Evolutionary conservation across 2,329 filamentous ascomycete species (phyloP), one percentile per base, ranked within the genome.

Genomic region (Arthrobotrys entomopaga): DNA sequence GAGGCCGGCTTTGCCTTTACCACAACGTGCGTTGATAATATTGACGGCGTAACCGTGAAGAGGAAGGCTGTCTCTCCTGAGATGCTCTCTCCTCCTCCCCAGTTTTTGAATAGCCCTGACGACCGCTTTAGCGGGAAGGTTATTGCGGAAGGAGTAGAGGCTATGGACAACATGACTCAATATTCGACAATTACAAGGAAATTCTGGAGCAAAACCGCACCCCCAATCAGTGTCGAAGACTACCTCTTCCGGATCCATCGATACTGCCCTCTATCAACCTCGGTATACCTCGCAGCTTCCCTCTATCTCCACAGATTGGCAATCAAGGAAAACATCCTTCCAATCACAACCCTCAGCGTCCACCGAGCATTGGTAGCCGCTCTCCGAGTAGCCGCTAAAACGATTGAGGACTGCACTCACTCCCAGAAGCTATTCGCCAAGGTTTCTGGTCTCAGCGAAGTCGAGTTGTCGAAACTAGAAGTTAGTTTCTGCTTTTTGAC

Each of bases 261-360:
- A 69, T 97, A 91, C 83, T 98, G 94, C 79, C 93, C 95, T 2
- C 93, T 97, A 87, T 96, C 91, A 76, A 93, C 93, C 0, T 94
- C 90, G 22, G 94, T 98, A 8, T 97, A 97, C 82, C 88, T 99
- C 24, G 92, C 94, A 0, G 90, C 93, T 3, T 93, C 91, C 53
- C 85, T 91, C 7, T 98, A 97, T 82, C 94, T 97, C 77, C 89
- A 94, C 80, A 88, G 90, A 22, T 85, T 98, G 48, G 91, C 90
- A 0, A 88, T 94, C 11, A 85, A 90, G 50, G 91, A 96, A 80
- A 87, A 87, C 77, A 87, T 90, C 22, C 90, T 98, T 20, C 89
- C 90, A 0, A 90, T 97, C 6, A 96, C 93, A 1, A 86, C 87
- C 67, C 87, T 92, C 66, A 98, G 96, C 76, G 90, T 92, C 75